Base-by-base conservation (phyloP, 345 rosid genomes). In the Alliaria petiolata region DNA sequence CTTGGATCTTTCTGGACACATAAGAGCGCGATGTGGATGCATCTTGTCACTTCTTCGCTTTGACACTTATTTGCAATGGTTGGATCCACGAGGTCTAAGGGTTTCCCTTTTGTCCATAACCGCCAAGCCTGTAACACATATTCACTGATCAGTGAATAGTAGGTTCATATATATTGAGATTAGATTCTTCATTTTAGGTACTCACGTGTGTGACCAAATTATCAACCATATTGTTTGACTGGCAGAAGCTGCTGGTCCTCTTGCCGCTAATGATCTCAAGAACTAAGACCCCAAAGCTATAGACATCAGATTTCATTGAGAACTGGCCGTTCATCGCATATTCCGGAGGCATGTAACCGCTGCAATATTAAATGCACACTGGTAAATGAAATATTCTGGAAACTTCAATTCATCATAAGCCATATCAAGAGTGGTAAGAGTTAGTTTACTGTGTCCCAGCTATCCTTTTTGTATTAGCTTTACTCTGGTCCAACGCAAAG, bases 291-390 rank as follows among this genome's bases (percentile, higher is more conserved):
- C 79, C 75, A 52, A 68, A 75, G 44, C 79, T 69, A 45, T 75
- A 75, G 8, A 75, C 75, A 44, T 75, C 79, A 3, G 74, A 75
- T 19, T 75, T 75, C 20, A 30, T 45, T 2, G 78, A 81, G 25
- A 1, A 22, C 3, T 22, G 25, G 3, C 25, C 25, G 3, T 22
- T 6, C 12, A 2, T 20, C n/a, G n/a, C n/a, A n/a, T 73, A 73
- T 2, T 73, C 77, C 0, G 71, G 77, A 1, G 77, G 1, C 71
- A 73, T 73, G 47, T 73, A 73, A 53, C 71, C 71, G 4, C 76
- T 72, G 49, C n/a, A n/a, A n/a, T n/a, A n/a, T n/a, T n/a, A n/a
- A n/a, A n/a, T n/a, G n/a, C n/a, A n/a, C n/a, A n/a, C n/a, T n/a
- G n/a, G n/a, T n/a, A n/a, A n/a, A n/a, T n/a, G n/a, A n/a, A n/a